Conservation (phyloP, 148 eudicot species). For the Vaccinium corymbosum region DNA sequence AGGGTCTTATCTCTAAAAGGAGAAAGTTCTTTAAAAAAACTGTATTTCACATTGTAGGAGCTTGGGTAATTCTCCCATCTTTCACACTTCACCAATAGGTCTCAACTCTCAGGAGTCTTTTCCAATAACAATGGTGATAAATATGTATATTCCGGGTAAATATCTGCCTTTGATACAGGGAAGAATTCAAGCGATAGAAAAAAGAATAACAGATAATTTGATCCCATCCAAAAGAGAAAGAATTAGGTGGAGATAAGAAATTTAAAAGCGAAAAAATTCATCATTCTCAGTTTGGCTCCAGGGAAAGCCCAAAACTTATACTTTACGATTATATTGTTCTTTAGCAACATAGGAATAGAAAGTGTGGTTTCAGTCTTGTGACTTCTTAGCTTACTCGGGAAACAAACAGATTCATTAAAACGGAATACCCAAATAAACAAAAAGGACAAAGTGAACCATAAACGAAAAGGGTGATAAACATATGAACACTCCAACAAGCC, state of each 20-base stretch:
- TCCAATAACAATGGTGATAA: background rate
- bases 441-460: background rate
- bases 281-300: constrained; percentile 3
- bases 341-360: background rate
- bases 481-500: background rate
- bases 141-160: background rate
- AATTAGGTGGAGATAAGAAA: background rate
- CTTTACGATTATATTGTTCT: background rate
- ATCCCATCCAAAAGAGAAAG: background rate
- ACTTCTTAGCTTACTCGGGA: background rate
- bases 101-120: background rate
- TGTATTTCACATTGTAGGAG: background rate
- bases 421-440: background rate
- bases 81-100: background rate
- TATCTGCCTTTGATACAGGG: background rate
- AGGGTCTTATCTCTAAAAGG: background rate
- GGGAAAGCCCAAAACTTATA: background rate
- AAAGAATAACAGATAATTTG: background rate
- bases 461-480: background rate
- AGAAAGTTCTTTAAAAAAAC: background rate
- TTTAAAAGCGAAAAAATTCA: background rate
- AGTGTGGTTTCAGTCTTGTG: background rate
- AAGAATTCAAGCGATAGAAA: background rate
- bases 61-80: constrained; percentile 9
- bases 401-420: background rate